A percentile compares a stretch with the other conserved stretches of the same genome.
Evolutionary conservation across 2,329 filamentous ascomycete species (phyloP).

Genomic region (Tolypocladium sp.): DNA sequence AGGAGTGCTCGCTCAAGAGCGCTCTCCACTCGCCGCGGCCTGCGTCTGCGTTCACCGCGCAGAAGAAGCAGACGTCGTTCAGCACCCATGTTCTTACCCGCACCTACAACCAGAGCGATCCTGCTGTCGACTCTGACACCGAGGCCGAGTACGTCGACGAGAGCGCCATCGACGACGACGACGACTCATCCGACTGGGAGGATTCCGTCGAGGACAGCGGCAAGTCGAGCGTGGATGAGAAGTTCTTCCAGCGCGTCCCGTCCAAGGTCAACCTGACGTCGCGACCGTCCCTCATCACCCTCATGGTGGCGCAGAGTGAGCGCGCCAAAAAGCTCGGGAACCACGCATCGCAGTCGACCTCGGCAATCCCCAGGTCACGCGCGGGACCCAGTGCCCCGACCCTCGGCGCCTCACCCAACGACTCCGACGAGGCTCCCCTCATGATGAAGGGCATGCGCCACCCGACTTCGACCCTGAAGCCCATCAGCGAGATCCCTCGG

Average conservation of each 20-base stretch:
- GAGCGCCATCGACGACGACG: constrained; percentile 70
- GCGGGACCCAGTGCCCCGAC: constrained; percentile 33
- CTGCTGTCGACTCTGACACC: constrained; percentile 25
- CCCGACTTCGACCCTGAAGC: constrained; percentile 31
- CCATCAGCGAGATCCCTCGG: constrained; percentile 55
- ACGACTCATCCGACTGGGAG: constrained; percentile 53
- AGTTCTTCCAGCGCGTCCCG: constrained; percentile 83
- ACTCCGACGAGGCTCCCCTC: constrained; percentile 52
- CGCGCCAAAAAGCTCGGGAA: constrained; percentile 61
- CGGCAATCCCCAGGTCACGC: constrained; percentile 59
- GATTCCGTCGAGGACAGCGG: constrained; percentile 71
- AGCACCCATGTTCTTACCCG: constrained; percentile 64
- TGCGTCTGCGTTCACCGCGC: constrained; percentile 25
- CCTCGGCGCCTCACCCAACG: constrained; percentile 42
- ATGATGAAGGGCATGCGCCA: constrained; percentile 53
- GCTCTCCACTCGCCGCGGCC: constrained; percentile 36
- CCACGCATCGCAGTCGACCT: constrained; percentile 55
- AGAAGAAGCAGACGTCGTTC: constrained; percentile 69
- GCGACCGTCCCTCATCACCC: constrained; percentile 78
- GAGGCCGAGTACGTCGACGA: constrained; percentile 63
- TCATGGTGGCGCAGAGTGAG: constrained; percentile 73
- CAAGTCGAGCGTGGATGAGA: constrained; percentile 73
- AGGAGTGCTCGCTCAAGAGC: constrained; percentile 64
- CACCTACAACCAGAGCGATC: constrained; percentile 46
- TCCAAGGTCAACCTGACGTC: constrained; percentile 79